Conservation (phyloP, 2,329 filamentous ascomycete genomes). For the Diaporthe helianthi region DNA sequence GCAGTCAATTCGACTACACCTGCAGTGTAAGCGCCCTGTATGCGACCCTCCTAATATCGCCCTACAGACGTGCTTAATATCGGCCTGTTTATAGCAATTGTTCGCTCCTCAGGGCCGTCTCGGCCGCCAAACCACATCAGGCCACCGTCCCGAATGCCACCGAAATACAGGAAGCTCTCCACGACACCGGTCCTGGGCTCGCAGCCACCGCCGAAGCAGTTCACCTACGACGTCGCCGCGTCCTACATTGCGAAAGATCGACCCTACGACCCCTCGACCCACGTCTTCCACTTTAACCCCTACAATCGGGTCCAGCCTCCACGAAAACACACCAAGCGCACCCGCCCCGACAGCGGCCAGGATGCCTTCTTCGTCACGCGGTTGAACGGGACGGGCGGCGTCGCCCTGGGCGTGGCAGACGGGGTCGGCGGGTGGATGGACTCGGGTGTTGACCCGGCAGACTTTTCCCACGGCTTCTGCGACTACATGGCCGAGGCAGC, state of each 20-base stretch:
- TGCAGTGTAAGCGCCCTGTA: constrained; percentile 34
- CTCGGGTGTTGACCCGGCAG: constrained; percentile 89
- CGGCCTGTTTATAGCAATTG: constrained; percentile 7
- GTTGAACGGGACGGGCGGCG: constrained; percentile 72
- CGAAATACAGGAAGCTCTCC: constrained; percentile 34
- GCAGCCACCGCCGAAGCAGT: constrained; percentile 55
- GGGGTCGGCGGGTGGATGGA: constrained; percentile 96
- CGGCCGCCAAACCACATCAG: constrained; percentile 5
- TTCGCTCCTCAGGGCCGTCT: background rate
- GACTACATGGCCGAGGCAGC: constrained; percentile 88
- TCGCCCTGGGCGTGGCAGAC: constrained; percentile 90
- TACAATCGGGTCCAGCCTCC: constrained; percentile 64
- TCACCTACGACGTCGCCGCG: constrained; percentile 75
- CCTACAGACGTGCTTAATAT: constrained; percentile 13
- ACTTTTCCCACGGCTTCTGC: constrained; percentile 94
- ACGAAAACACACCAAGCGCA: constrained; percentile 59
- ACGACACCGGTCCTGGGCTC: constrained; percentile 33
- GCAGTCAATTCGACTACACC: constrained; percentile 31
- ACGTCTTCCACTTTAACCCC: constrained; percentile 77
- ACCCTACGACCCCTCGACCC: constrained; percentile 70
- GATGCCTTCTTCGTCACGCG: constrained; percentile 94
- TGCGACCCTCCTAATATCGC: constrained; percentile 22
- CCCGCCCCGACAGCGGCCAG: constrained; percentile 82
- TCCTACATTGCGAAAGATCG: constrained; percentile 78
- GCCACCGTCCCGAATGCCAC: constrained; percentile 3